Percentiles rank a stretch among this genome's conserved stretches.
phyloP scores from a whole-genome alignment of 1,284 basidiomycete species.

The Stygiomarasmius scandens region DNA sequence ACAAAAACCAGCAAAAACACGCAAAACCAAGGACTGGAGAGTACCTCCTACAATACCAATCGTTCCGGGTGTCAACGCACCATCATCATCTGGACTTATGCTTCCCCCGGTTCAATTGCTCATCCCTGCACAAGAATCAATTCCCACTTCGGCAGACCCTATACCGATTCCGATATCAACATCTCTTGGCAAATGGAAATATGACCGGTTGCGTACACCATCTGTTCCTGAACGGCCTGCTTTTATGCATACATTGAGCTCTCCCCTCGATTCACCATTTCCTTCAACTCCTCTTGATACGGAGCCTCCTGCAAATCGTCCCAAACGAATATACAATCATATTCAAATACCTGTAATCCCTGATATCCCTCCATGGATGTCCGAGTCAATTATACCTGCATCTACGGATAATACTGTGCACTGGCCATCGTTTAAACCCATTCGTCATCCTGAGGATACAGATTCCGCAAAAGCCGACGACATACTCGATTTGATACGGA shows the following conservation, averaged over 20 bases:
- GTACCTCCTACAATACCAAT: too few relatives aligned
- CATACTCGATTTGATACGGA: neutral
- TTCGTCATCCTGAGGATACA: neutral
- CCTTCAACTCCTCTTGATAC: neutral
- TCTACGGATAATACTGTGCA: neutral
- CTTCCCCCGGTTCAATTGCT: too few relatives aligned
- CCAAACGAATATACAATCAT: neutral
- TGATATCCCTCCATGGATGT: neutral
- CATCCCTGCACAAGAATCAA: too few relatives aligned
- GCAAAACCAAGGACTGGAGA: too few relatives aligned
- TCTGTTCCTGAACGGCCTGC: too few relatives aligned
- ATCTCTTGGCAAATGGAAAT: too few relatives aligned
- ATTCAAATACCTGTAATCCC: neutral
- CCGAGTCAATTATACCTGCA: neutral
- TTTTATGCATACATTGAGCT: neutral
- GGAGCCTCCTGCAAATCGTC: neutral
- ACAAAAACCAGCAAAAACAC: too few relatives aligned
- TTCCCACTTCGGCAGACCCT: too few relatives aligned
- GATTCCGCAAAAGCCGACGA: neutral
- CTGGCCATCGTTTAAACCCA: neutral
- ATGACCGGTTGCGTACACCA: too few relatives aligned
- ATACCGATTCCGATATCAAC: too few relatives aligned
- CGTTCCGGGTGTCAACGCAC: too few relatives aligned
- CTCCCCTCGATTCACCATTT: neutral
- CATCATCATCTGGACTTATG: too few relatives aligned